Evolutionary conservation across 2,329 filamentous ascomycete genomes (phyloP).

Genomic region (Colletotrichum endophyticum): DNA sequence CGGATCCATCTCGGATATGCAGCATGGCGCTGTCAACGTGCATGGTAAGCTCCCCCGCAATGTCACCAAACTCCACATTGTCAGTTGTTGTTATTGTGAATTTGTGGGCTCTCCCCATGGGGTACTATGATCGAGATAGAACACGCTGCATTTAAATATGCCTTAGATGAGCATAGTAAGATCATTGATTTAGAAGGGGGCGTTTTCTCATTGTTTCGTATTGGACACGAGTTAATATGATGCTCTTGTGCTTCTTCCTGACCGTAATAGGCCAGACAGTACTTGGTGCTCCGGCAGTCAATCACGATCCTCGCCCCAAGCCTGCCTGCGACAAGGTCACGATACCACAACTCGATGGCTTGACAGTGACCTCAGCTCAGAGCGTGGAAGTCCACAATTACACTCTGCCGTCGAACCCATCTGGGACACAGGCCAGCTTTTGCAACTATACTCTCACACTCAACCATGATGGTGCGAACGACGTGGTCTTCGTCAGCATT

Average conservation of each 20-base stretch:
- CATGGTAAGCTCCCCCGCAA: neutral
- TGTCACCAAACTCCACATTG: neutral
- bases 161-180: neutral
- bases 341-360: neutral
- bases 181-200: neutral
- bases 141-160: neutral
- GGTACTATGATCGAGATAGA: neutral
- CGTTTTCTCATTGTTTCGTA: neutral
- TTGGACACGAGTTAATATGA: neutral
- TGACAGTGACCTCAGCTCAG: neutral
- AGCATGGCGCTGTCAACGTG: neutral
- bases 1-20: neutral
- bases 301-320: neutral
- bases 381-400: neutral
- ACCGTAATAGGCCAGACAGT: neutral
- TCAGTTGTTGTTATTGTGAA: neutral
- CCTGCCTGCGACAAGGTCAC: neutral
- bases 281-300: neutral
- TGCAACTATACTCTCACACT: slow-evolving; percentile 24
- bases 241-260: neutral
- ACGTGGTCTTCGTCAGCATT: slow-evolving; percentile 19
- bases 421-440: neutral
- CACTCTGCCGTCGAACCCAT: neutral
- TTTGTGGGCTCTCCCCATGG: neutral
- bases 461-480: slow-evolving; percentile 13